phyloP scores from a whole-genome alignment of 2,329 filamentous ascomycete genomes.

The Diaporthe amygdali region DNA sequence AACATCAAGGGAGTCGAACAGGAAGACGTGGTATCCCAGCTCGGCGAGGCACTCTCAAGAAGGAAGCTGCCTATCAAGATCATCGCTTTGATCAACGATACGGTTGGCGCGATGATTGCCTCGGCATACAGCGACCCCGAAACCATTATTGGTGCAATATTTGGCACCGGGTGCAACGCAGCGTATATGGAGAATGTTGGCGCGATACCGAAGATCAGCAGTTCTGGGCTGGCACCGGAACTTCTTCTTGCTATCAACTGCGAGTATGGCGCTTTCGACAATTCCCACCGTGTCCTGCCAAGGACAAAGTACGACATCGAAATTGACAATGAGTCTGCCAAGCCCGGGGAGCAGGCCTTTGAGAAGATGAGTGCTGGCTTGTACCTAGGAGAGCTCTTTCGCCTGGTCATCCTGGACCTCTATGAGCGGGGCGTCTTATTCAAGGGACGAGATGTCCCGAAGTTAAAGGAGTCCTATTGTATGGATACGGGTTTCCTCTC shows the following conservation, averaged over 20 bases:
- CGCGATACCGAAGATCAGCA: conserved; percentile 65
- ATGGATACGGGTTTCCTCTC: conserved; percentile 76
- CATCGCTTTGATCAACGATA: conserved; percentile 79
- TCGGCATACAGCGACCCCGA: conserved; percentile 76
- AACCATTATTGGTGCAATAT: conserved; percentile 78
- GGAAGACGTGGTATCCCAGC: conserved; percentile 69
- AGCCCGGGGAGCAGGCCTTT: conserved; percentile 81
- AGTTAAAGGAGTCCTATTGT: conserved; percentile 71
- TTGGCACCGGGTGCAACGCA: conserved; percentile 82
- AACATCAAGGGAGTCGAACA: conserved; percentile 75
- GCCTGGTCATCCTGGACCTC: conserved; percentile 61
- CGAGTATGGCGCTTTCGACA: conserved; percentile 84
- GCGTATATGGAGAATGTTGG: conserved; percentile 78
- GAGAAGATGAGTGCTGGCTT: conserved; percentile 84
- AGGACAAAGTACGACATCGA: conserved; percentile 70
- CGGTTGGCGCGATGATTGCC: conserved; percentile 80
- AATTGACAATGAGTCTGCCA: conserved; percentile 71
- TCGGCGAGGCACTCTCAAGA: conserved; percentile 55
- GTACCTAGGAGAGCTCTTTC: conserved; percentile 79
- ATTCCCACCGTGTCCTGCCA: conserved; percentile 71
- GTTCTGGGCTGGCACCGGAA: conserved; percentile 59
- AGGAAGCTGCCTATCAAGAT: conserved; percentile 70
- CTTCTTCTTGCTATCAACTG: conserved; percentile 82
- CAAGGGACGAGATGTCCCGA: conserved; percentile 66
- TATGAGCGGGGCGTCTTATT: conserved; percentile 64